Evolutionary conservation across 2,329 filamentous ascomycete species (phyloP).

Genomic region (Botrytis byssoidea): DNA sequence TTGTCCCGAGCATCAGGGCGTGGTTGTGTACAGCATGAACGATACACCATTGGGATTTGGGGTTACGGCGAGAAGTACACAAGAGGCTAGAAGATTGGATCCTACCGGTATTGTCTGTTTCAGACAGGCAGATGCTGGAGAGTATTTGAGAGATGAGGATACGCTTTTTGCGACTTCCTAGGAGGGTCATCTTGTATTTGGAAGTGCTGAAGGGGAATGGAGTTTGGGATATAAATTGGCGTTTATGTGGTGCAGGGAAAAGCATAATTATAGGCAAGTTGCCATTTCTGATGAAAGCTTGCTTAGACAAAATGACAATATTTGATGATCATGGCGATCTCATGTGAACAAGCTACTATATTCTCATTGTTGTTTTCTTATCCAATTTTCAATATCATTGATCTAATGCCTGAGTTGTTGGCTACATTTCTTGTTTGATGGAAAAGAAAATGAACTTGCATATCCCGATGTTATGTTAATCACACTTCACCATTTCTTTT

Average conservation of each 20-base stretch:
- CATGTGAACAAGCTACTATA: background rate
- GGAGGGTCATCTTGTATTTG: background rate
- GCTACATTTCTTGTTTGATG: background rate
- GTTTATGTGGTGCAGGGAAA: conserved; percentile 10
- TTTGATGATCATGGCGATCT: background rate
- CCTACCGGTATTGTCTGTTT: conserved; percentile 89
- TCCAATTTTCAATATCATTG: background rate
- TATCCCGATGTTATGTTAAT: background rate
- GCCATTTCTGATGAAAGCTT: background rate
- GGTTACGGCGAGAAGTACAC: conserved; percentile 81
- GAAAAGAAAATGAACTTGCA: background rate
- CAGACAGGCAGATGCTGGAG: conserved; percentile 88
- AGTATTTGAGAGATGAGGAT: conserved; percentile 85
- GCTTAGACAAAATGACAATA: background rate
- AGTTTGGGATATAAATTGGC: conserved; percentile 18
- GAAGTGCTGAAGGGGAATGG: conserved; percentile 2
- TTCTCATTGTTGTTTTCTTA: background rate
- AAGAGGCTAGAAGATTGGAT: conserved; percentile 79
- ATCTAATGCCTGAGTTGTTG: background rate
- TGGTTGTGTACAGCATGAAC: conserved; percentile 87
- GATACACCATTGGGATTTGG: conserved; percentile 94
- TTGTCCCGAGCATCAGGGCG: conserved; percentile 87
- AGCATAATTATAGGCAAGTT: conserved; percentile 10
- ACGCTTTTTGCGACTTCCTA: conserved; percentile 55
- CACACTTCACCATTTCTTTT: background rate